Conservation (phyloP, 768 basidiomycete genomes). For the Chalciporus pseudorubinellus region DNA sequence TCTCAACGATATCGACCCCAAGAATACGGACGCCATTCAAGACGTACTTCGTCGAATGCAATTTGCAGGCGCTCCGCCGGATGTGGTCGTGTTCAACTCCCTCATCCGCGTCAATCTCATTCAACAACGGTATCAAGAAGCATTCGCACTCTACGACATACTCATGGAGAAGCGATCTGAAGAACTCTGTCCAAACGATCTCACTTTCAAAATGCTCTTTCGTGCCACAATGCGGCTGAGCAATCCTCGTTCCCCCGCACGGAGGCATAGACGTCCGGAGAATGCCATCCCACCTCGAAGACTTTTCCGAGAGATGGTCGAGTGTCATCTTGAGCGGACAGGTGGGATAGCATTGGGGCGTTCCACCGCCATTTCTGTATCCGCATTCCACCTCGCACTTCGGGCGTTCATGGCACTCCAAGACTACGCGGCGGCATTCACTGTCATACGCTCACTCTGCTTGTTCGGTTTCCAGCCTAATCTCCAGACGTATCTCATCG, state of each 20-base stretch:
- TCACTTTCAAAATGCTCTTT: slow-evolving; percentile 47
- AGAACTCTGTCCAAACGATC: slow-evolving; percentile 38
- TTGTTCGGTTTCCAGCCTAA: slow-evolving; percentile 32
- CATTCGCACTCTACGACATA: slow-evolving; percentile 43
- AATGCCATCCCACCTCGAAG: slow-evolving; percentile 36
- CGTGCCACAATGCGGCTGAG: slow-evolving; percentile 22
- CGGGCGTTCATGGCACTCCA: slow-evolving; percentile 41
- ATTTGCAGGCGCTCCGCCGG: slow-evolving; percentile 35
- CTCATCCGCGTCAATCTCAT: slow-evolving; percentile 43
- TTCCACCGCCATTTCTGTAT: slow-evolving; percentile 30
- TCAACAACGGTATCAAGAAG: slow-evolving; percentile 31
- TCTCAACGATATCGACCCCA: slow-evolving; percentile 31
- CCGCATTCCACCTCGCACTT: slow-evolving; percentile 42
- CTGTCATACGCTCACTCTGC: slow-evolving; percentile 35
- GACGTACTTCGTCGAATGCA: slow-evolving; percentile 41
- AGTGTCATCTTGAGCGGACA: slow-evolving; percentile 29
- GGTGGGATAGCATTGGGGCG: slow-evolving; percentile 11
- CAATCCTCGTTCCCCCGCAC: slow-evolving; percentile 17
- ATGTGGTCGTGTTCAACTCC: slow-evolving; percentile 46
- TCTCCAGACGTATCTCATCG: slow-evolving; percentile 38
- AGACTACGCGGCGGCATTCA: slow-evolving; percentile 50
- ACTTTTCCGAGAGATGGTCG: slow-evolving; percentile 47
- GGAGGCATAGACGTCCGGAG: slow-evolving; percentile 18
- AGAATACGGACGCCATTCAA: slow-evolving; percentile 31
- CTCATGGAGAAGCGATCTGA: slow-evolving; percentile 35